Conservation (phyloP, 73 alveolate genomes). For the Symbiodinium natans region DNA sequence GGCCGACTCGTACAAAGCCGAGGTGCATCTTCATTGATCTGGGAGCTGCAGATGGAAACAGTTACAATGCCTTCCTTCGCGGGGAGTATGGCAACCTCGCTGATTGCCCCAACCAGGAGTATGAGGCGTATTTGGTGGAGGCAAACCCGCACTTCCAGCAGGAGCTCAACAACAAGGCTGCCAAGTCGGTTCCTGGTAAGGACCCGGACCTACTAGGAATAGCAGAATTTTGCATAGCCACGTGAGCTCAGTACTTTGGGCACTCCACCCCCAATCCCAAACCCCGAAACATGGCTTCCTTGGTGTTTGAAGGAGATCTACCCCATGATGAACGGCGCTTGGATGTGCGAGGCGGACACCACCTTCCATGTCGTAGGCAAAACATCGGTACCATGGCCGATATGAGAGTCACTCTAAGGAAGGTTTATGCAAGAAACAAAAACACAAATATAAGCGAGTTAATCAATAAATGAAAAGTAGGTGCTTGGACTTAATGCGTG, state of each 20-base stretch:
- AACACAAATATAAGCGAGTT: too few species aligned
- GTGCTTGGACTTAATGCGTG: too few species aligned
- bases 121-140: background rate
- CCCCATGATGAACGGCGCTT: conserved; percentile 16
- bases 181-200: background rate
- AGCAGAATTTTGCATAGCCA: too few species aligned
- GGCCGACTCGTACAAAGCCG: background rate
- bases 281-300: background rate
- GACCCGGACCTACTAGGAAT: too few species aligned
- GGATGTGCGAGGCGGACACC: conserved; percentile 34
- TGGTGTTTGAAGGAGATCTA: background rate
- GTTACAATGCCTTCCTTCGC: background rate
- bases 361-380: conserved; percentile 29
- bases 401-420: too few species aligned
- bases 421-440: too few species aligned
- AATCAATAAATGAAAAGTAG: too few species aligned
- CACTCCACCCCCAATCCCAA: background rate
- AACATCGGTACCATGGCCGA: background rate
- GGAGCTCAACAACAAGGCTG: background rate
- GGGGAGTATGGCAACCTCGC: background rate
- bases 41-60: conserved; percentile 29
- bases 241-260: background rate
- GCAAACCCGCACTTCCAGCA: conserved; percentile 5
- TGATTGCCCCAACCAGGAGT: conserved; percentile 15
- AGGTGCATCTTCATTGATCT: background rate